Conservation (phyloP, 106 monocot species). For the Vanilla planifolia region DNA sequence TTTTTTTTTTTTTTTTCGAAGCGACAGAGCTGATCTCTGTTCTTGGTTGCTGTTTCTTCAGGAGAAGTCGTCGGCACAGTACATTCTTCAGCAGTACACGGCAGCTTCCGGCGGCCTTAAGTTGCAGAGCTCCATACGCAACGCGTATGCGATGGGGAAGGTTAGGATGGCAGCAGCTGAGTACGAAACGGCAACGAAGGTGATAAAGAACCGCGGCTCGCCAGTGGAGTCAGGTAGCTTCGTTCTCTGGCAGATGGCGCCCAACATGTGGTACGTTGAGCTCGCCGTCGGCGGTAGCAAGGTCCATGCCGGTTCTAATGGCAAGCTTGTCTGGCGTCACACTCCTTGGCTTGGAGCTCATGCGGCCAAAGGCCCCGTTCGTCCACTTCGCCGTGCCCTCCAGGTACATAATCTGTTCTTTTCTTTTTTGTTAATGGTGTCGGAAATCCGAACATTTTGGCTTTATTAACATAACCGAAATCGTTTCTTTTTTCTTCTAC, state of each 20-base stretch:
- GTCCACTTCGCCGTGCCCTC: slow-evolving; percentile 88
- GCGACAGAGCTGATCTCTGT: not conserved
- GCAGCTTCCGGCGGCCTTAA: slow-evolving; percentile 82
- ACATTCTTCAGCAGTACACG: slow-evolving; percentile 93
- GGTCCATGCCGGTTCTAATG: slow-evolving; percentile 94
- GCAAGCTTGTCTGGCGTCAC: slow-evolving; percentile 95
- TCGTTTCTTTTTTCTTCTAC: not conserved
- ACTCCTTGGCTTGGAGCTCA: slow-evolving; percentile 98
- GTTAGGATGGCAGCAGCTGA: slow-evolving; percentile 81
- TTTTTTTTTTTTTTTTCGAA: not conserved
- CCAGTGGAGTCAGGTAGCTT: slow-evolving; percentile 76
- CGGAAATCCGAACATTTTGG: no score
- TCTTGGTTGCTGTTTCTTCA: slow-evolving; percentile 6
- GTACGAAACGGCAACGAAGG: slow-evolving; percentile 74
- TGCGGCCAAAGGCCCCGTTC: slow-evolving; percentile 92
- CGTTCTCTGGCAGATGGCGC: slow-evolving; percentile 96
- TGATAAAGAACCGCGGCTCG: slow-evolving; percentile 43
- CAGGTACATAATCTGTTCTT: slow-evolving; percentile 39
- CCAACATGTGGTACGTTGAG: slow-evolving; percentile 99
- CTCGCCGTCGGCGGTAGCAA: slow-evolving; percentile 96
- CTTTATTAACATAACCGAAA: not conserved
- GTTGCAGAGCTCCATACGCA: slow-evolving; percentile 64
- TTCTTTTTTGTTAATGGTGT: no score
- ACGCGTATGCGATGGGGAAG: slow-evolving; percentile 80
- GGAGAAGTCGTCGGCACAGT: slow-evolving; percentile 92